These are phyloP conservation scores for Paraconiothyrium brasiliense DNA, from an alignment of 2,329 filamentous ascomycete genomes.

Conservation along the genomic window DNA sequence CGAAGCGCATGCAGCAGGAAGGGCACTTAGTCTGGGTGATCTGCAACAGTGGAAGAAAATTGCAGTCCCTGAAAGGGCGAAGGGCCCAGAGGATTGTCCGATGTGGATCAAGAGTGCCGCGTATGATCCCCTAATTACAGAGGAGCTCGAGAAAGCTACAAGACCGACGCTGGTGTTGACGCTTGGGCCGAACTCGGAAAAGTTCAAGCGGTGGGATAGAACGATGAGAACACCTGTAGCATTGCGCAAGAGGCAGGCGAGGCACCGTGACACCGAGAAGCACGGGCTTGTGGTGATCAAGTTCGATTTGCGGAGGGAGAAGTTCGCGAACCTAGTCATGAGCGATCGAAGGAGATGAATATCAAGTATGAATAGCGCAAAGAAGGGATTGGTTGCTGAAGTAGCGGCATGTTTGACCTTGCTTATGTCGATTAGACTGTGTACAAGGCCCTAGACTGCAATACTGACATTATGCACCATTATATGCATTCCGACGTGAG, in stretches of 20 bases:
- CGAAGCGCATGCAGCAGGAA: not conserved
- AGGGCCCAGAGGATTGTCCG: constrained; percentile 3
- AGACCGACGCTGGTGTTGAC: constrained; percentile 1
- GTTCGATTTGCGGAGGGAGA: constrained; percentile 6
- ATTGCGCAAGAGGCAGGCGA: not conserved
- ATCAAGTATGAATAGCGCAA: too few species aligned
- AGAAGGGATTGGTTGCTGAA: not conserved
- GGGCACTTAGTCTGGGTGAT: not conserved
- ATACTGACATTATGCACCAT: not conserved
- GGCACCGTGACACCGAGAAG: not conserved
- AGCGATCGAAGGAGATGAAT: not conserved
- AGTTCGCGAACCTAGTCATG: not conserved
- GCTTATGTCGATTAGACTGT: too few species aligned
- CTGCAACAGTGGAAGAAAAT: constrained; percentile 7
- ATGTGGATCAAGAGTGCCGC: constrained; percentile 13
- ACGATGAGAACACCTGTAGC: constrained; percentile 8
- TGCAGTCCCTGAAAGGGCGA: constrained; percentile 1
- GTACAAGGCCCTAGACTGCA: not conserved
- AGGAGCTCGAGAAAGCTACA: constrained; percentile 14
- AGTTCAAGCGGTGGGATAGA: constrained; percentile 6
- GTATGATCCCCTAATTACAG: constrained; percentile 21
- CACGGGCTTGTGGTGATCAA: constrained; percentile 13
- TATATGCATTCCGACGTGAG: constrained; percentile 4
- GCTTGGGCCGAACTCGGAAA: not conserved
- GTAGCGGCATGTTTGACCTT: not conserved